Base-by-base conservation (phyloP, 441 rosid species). In the Arabidopsis lyrata region DNA sequence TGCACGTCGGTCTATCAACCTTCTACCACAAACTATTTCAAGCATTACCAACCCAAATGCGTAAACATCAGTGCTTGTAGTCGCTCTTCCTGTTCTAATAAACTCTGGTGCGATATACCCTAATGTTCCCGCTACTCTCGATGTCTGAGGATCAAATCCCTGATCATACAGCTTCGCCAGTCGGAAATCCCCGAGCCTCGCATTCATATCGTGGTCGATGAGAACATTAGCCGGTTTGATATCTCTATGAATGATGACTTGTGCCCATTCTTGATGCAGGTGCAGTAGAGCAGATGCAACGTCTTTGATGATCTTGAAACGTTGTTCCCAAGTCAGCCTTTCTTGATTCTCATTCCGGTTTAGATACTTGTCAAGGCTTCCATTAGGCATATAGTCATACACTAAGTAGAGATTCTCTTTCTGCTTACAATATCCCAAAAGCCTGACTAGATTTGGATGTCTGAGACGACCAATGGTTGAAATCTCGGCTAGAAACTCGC, bases 71-170 rank as follows among this genome's bases (percentile, higher is more conserved):
- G 31, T 29, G 18, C 6, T 13, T 13, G 74, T 83, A 1, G 84
- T 83, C 31, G 90, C 85, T 70, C 73, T 74, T 15, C 88, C 78
- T 0, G 84, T 76, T 53, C 74, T 78, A 2, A 82, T 13, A 6
- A 81, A 61, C 24, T 84, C 85, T 0, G 90, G 85, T 20, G 86
- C 86, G 2, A 84, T 70, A 53, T 82, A 86, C n/a, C 87, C 83
- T 0, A 83, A 48, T 0, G 88, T 84, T 11, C 88, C 85, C 0
- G 78, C 85, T 18, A 84, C 70, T 24, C 54, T 72, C 5, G 85
- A 78, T 29, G 77, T 80, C 39, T 81, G 47, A 7, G 79, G 68
- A 58, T 77, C 77, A n/a, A 55, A 63, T 0, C 72, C 80, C 8
- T 81, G 85, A 13, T 83, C 81, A 22, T 73, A 77, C 49, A 74